Evolutionary conservation across 2,329 filamentous ascomycete genomes (phyloP), one percentile per base, ranked within the genome.

Genomic region (Colletotrichum viniferum): DNA sequence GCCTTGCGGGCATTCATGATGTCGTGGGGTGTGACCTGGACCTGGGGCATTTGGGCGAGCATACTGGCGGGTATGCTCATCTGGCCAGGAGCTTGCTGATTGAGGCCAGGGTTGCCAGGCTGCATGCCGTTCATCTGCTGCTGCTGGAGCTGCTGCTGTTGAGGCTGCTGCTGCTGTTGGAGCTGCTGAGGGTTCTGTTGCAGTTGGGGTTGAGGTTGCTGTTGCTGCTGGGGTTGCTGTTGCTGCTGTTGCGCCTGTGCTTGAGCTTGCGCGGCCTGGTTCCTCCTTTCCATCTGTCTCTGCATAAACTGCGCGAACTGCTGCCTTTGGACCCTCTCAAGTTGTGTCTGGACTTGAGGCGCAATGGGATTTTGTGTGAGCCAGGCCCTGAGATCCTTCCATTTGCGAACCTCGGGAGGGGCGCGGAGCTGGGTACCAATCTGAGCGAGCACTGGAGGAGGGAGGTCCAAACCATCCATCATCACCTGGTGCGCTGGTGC

Each of bases 381-480:
- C 85, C 86, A 89, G 3, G 78, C 73, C 78, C 87, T 87, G 13
- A 90, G 80, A 5, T 88, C 86, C 18, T 82, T 81, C 88, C 88
- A 90, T 76, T 87, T 90, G 80, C 88, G 88, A 7, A 88, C 78
- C 1, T 89, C 86, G 0, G 82, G 78, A 3, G 87, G 86, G 13
- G 65, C 62, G 5, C 65, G 68, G 4, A 88, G 72, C 24, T 80
- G 80, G 14, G 66, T 78, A 5, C 84, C 79, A 3, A 82, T 77
- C 43, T 78, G 71, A 16, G 82, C 78, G 16, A 85, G 76, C 7
- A 88, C 78, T 16, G 82, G 80, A 4, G 79, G 77, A 1, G 87
- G 87, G 1, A 90, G 76, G 13, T 90, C 88, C 86, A 90, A 86
- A 12, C 78, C 82, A 74, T 90, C 88, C 86, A 90, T 89, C 73